Conservation (phyloP, 768 basidiomycete species). For the Exsudoporus frostii region DNA sequence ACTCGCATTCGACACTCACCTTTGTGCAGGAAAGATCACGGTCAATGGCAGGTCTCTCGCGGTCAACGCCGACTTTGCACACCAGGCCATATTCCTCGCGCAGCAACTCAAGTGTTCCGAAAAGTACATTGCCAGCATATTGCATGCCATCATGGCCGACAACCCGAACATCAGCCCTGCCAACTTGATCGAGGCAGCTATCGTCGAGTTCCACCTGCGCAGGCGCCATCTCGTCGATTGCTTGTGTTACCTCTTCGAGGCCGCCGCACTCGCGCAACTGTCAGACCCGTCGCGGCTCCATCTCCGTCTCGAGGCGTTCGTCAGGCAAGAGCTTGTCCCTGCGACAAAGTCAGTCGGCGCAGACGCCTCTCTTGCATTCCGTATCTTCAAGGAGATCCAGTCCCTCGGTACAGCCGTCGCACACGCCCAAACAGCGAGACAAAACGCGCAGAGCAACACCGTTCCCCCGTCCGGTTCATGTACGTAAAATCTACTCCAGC, state of each 20-base stretch:
- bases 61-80: constrained; percentile 76
- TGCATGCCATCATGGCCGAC: constrained; percentile 58
- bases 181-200: constrained; percentile 58
- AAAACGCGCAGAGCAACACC: constrained; percentile 59
- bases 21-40: constrained; percentile 58
- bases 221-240: constrained; percentile 71
- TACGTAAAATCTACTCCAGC: constrained; percentile 18
- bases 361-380: constrained; percentile 46
- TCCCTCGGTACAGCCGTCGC: constrained; percentile 49
- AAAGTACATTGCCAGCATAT: constrained; percentile 66
- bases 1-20: background rate
- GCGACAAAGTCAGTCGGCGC: constrained; percentile 31
- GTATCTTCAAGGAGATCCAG: constrained; percentile 65
- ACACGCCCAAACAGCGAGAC: constrained; percentile 54
- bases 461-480: constrained; percentile 54
- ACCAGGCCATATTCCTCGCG: constrained; percentile 74
- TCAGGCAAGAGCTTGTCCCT: constrained; percentile 51
- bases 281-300: constrained; percentile 48
- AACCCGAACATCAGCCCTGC: constrained; percentile 63
- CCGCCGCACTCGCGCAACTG: constrained; percentile 46
- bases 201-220: constrained; percentile 66
- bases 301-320: constrained; percentile 52
- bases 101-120: constrained; percentile 83
- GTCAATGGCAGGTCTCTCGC: constrained; percentile 65
- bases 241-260: constrained; percentile 63